These are phyloP conservation scores for Phoma sp. DNA, from an alignment of 2,329 filamentous ascomycete species.

Conservation along the genomic window DNA sequence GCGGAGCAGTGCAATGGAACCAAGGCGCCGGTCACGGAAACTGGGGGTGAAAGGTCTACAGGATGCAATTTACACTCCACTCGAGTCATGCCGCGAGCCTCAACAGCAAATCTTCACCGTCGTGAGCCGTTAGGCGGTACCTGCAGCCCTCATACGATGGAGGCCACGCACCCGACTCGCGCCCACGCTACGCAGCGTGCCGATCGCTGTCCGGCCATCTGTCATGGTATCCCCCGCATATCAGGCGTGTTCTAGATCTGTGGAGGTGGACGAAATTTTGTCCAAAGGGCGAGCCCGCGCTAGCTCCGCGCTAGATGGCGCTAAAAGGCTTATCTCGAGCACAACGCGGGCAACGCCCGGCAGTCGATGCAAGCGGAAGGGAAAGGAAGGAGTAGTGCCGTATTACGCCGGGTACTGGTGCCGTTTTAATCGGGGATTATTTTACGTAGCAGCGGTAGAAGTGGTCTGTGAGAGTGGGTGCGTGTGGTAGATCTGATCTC, in stretches of 20 bases:
- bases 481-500: neutral
- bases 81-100: constrained; percentile 1
- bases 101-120: constrained; percentile 8
- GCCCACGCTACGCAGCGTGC: constrained; percentile 3
- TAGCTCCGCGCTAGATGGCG: neutral
- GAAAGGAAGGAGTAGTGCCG: too few species aligned
- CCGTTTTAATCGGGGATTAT: neutral
- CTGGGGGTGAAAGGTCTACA: constrained; percentile 6
- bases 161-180: constrained; percentile 4
- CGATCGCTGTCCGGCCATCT: constrained; percentile 6
- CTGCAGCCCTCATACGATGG: constrained; percentile 9
- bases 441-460: too few species aligned
- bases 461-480: too few species aligned
- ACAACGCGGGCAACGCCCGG: neutral
- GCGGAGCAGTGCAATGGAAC: constrained; percentile 15
- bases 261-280: constrained; percentile 6
- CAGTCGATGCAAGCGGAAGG: too few species aligned
- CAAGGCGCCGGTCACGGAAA: constrained; percentile 1
- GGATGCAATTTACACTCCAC: neutral
- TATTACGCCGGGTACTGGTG: neutral
- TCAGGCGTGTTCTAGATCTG: constrained; percentile 12
- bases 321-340: constrained; percentile 11
- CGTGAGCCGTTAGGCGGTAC: neutral
- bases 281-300: too few species aligned
- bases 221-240: constrained; percentile 1